A percentile compares a stretch with the other conserved stretches of the same genome.
Evolutionary conservation across 1,284 basidiomycete species (phyloP).

Genomic region (Cutaneotrichosporon cavernicola): DNA sequence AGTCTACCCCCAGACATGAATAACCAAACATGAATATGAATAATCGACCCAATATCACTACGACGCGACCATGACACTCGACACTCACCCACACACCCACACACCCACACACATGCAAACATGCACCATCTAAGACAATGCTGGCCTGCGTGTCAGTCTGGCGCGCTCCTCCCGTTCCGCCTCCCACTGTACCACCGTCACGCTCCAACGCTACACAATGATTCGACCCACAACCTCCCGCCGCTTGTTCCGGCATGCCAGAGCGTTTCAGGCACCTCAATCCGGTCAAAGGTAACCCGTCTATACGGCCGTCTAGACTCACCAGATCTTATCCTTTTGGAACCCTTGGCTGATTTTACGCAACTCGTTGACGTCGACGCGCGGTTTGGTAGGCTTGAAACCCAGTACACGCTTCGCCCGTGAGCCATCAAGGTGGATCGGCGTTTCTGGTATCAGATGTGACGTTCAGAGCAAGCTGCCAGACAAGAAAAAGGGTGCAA

Average conservation of each 20-base stretch:
- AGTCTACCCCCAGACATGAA: too few species aligned
- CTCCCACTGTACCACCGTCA: background rate
- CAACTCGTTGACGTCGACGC: constrained; percentile 46
- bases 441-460: constrained; percentile 56
- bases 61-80: background rate
- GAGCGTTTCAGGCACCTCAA: background rate
- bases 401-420: constrained; percentile 58
- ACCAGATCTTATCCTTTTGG: constrained; percentile 50
- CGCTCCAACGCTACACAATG: background rate
- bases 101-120: background rate
- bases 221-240: background rate
- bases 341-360: constrained; percentile 44
- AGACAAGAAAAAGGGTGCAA: background rate
- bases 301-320: constrained; percentile 16
- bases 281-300: background rate
- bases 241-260: background rate
- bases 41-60: background rate
- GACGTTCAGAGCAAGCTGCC: background rate
- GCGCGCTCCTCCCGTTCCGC: background rate
- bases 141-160: background rate
- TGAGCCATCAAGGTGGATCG: constrained; percentile 50
- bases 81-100: background rate
- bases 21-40: background rate
- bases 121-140: background rate
- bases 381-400: constrained; percentile 65